Base-by-base conservation (phyloP, 2,329 filamentous ascomycete genomes). In the Botrytis byssoidea region DNA sequence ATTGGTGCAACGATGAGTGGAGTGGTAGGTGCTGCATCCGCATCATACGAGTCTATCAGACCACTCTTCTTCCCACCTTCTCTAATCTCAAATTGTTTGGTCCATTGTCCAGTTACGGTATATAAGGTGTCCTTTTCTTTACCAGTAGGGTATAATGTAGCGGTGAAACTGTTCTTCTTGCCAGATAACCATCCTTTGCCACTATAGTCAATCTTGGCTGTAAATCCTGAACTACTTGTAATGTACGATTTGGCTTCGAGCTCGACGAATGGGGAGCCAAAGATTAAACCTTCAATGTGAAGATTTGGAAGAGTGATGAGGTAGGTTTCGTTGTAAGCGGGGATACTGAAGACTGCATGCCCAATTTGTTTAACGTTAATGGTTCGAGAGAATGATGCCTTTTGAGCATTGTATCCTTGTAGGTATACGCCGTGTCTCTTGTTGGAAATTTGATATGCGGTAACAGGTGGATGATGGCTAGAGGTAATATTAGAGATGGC, bases 361-460 rank as follows among this genome's bases (percentile, higher is more conserved):
- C 95, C 95, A 78, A 97, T 92, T 84, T 97, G 94, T 87, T 97
- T 97, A 81, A 99, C 92, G 80, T 95, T 92, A 83, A 98, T 98
- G 63, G 95, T 97, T 78, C 92, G 91, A 76, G 92, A 93, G 83
- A 99, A 98, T 25, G 94, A 97, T 6, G 95, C 95, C 83, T 97
- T 98, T 82, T 98, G 96, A 25, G 93, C 95, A 80, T 98, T 98
- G 85, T 97, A 98, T 71, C 95, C 95, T 85, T 92, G 86, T n/a
- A 92, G 84, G 80, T 87, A 86, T 68, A 98, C 90, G 74, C 94
- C 94, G 75, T 96, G 90, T 80, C 93, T 89, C 76, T 92, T 85
- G 83, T 99, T 98, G 83, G 90, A 91, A 82, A 98, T 97, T 81
- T 90, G 92, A 85, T 98, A 99, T 61, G 95, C 96, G 1, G 95